Conservation (phyloP, 73 alveolate genomes). For the Paramecium biaurelia region DNA sequence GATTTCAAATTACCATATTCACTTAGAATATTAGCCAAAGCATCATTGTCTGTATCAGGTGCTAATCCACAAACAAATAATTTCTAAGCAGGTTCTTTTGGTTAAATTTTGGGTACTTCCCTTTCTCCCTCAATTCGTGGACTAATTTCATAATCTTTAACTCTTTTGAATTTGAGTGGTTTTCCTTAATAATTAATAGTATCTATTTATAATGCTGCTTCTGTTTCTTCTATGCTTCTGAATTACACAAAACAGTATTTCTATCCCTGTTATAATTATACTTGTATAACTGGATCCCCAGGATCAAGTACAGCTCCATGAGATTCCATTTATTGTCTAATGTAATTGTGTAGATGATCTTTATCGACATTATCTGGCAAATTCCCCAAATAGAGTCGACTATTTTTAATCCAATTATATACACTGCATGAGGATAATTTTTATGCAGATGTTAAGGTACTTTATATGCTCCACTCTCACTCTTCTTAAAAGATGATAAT, state of each 20-base stretch:
- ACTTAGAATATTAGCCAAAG: neutral
- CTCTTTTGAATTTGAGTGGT: conserved; percentile 17
- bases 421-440: conserved; percentile 2
- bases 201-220: neutral
- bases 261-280: neutral
- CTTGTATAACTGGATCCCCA: neutral
- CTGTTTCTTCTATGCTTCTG: conserved; percentile 5
- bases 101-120: neutral
- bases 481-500: neutral
- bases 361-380: neutral
- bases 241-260: conserved; percentile 13
- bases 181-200: neutral
- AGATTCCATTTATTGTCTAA: neutral
- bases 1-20: neutral
- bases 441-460: neutral
- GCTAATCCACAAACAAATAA: conserved; percentile 20
- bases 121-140: conserved; percentile 37
- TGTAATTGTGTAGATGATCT: neutral
- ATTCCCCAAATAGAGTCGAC: conserved; percentile 15
- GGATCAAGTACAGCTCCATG: neutral
- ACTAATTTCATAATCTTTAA: neutral
- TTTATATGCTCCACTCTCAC: neutral
- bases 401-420: neutral
- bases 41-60: neutral
- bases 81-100: neutral